Conservation (phyloP, 495 filamentous ascomycete species). For the Hyaloscypha finlandica region DNA sequence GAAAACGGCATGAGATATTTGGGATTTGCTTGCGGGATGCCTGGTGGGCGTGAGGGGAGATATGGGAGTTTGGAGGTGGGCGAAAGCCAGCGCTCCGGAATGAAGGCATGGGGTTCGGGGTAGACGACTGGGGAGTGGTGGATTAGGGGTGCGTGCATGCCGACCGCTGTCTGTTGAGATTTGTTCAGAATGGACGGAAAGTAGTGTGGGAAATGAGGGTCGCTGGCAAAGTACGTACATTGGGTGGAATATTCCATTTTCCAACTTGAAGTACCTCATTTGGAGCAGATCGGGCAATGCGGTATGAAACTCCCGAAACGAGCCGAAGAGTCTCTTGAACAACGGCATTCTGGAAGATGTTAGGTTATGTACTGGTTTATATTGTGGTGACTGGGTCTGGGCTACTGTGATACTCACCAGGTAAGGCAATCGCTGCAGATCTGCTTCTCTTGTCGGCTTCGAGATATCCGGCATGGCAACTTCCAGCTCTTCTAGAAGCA, state of each 20-base stretch:
- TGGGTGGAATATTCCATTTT: slow-evolving; percentile 16
- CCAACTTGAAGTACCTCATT: slow-evolving; percentile 9
- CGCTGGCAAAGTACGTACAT: slow-evolving; percentile 10
- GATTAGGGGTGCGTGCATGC: slow-evolving; percentile 13
- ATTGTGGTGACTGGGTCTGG: background rate
- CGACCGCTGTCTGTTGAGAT: slow-evolving; percentile 12
- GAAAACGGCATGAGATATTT: slow-evolving; percentile 46
- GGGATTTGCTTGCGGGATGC: slow-evolving; percentile 14
- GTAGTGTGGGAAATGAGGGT: background rate
- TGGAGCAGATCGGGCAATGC: slow-evolving; percentile 12
- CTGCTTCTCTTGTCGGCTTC: slow-evolving; percentile 14
- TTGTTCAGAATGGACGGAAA: background rate
- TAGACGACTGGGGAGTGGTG: slow-evolving; percentile 34
- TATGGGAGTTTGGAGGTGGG: background rate
- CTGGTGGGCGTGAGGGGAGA: slow-evolving; percentile 4
- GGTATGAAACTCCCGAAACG: slow-evolving; percentile 17
- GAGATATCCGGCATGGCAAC: slow-evolving; percentile 24
- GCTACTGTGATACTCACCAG: slow-evolving; percentile 13
- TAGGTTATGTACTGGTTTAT: background rate
- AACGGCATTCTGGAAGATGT: slow-evolving; percentile 4
- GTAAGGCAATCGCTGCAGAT: slow-evolving; percentile 36
- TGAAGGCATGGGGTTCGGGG: slow-evolving; percentile 43
- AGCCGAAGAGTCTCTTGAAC: slow-evolving; percentile 16
- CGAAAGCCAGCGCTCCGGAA: slow-evolving; percentile 48
- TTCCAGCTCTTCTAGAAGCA: slow-evolving; percentile 36